These are phyloP conservation scores for Naegleria fowleri DNA, from an alignment of 208 protist genomes.

Conservation along the genomic window DNA sequence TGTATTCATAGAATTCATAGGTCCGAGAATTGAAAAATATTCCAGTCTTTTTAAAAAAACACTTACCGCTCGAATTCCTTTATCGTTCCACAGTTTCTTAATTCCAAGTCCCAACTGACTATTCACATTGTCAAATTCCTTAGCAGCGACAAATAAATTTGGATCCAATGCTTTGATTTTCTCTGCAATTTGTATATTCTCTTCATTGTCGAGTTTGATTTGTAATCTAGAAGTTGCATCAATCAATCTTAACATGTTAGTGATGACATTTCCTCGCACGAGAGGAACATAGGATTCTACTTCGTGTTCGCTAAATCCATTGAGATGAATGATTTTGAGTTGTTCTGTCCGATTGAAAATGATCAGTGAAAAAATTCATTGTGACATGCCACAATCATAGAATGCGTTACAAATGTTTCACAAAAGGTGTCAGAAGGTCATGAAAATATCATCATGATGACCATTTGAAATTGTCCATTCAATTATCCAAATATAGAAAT, in stretches of 20 bases:
- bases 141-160: neutral
- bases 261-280: constrained; percentile 7
- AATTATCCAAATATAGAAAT: neutral
- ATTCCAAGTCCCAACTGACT: constrained; percentile 32
- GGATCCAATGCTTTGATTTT: neutral
- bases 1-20: too few species aligned
- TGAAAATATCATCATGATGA: too few species aligned
- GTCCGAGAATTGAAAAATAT: too few species aligned
- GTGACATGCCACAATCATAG: too few species aligned
- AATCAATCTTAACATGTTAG: neutral
- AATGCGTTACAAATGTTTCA: too few species aligned
- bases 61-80: neutral
- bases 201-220: neutral
- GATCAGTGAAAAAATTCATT: too few species aligned
- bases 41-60: neutral
- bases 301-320: constrained; percentile 14
- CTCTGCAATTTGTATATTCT: neutral
- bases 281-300: neutral
- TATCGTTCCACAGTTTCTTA: constrained; percentile 30
- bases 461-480: too few species aligned
- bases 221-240: constrained; percentile 10
- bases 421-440: too few species aligned
- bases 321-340: constrained; percentile 32
- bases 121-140: neutral
- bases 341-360: constrained; percentile 30